Conservation (phyloP, 768 basidiomycete species). For the Scleroderma bovista region DNA sequence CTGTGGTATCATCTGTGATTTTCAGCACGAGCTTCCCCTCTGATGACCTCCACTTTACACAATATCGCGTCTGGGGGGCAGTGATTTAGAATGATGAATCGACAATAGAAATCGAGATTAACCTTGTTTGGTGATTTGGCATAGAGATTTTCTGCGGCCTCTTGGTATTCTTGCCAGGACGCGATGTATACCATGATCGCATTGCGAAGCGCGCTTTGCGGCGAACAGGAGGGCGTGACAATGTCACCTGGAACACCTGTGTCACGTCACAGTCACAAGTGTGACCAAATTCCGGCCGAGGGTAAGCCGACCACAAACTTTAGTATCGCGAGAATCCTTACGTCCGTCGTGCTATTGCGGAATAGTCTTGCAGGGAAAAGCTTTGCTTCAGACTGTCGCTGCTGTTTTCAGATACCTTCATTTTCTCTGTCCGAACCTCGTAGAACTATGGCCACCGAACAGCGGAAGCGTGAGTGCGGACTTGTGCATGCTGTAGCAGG, state of each 20-base stretch:
- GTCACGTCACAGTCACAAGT: conserved; percentile 6
- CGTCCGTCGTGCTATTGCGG: neutral
- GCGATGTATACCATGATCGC: conserved; percentile 82
- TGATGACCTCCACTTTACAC: conserved; percentile 84
- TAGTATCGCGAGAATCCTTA: neutral
- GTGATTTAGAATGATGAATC: neutral
- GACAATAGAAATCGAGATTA: conserved; percentile 16
- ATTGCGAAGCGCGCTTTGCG: conserved; percentile 17
- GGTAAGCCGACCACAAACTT: too few species aligned
- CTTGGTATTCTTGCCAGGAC: conserved; percentile 86
- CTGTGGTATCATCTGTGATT: conserved; percentile 87
- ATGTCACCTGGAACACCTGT: neutral
- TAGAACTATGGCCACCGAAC: conserved; percentile 23
- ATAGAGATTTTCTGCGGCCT: conserved; percentile 86
- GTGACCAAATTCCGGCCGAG: neutral
- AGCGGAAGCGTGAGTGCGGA: conserved; percentile 27
- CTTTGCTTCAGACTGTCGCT: conserved; percentile 1
- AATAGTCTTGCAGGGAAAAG: neutral
- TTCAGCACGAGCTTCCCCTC: conserved; percentile 89
- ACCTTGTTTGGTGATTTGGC: conserved; percentile 73
- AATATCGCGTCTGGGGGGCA: conserved; percentile 69
- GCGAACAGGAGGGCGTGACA: conserved; percentile 14
- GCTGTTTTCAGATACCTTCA: neutral
- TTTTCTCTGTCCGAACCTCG: neutral
- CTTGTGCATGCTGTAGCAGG: conserved; percentile 1